Conservation (phyloP, 139 green algal genomes). For the Auxenochlorella pyrenoidosa region DNA sequence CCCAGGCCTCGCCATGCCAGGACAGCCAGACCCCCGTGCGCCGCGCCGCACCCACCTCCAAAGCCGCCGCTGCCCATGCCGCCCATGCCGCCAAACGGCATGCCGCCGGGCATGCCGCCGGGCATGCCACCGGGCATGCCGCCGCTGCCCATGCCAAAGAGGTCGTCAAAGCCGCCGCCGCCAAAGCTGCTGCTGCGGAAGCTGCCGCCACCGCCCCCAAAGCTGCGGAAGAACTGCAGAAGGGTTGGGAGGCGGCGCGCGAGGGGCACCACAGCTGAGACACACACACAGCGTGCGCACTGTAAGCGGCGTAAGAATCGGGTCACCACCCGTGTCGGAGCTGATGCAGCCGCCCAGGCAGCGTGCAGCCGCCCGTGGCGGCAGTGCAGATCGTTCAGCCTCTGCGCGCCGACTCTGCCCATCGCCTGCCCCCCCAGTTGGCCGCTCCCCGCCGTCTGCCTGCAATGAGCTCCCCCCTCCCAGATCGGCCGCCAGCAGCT, state of each 20-base stretch:
- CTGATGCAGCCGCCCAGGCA: background rate
- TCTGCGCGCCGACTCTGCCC: too few relatives aligned
- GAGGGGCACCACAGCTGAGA: background rate
- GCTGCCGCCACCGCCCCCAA: conserved; percentile 45
- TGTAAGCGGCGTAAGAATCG: background rate
- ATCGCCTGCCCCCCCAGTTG: too few relatives aligned
- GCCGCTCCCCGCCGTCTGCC: too few relatives aligned
- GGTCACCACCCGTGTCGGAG: background rate
- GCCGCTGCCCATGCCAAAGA: conserved; percentile 44
- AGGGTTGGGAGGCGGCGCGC: too few relatives aligned
- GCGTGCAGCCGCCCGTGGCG: too few relatives aligned
- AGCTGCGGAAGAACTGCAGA: conserved; percentile 70
- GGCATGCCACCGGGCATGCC: background rate
- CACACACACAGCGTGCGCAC: background rate
- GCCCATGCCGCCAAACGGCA: conserved; percentile 45
- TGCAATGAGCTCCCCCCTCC: too few relatives aligned
- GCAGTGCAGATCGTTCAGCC: too few relatives aligned
- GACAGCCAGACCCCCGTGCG: too few relatives aligned
- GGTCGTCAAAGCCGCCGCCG: background rate
- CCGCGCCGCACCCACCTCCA: background rate
- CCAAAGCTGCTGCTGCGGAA: conserved; percentile 32
- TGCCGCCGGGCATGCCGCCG: background rate
- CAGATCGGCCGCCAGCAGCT: background rate
- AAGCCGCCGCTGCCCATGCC: conserved; percentile 39
- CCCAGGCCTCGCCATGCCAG: too few relatives aligned